Evolutionary conservation across 345 rosid genomes (phyloP), one percentile per base, ranked within the genome.

Genomic region (Trapa bicornis): DNA sequence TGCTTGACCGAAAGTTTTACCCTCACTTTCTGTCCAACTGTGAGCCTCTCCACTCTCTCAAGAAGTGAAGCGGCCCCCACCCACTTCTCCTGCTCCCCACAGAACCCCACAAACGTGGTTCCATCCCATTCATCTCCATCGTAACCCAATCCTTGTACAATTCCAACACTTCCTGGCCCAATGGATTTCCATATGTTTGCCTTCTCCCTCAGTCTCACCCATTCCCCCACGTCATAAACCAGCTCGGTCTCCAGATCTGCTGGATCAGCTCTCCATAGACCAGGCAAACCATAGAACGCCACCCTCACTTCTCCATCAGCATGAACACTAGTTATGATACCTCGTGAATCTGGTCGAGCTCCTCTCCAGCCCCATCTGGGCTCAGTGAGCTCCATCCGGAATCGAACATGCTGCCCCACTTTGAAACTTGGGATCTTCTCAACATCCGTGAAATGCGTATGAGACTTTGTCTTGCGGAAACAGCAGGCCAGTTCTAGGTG

Each of bases 361-460:
- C 93, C 97, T 78, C 97, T 83, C 99, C 99, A 94, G 12, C 99
- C 97, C 99, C 97, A 91, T 75, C 97, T 85, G 63, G 99, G 99
- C 71, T 91, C 97, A 60, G 66, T 72, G 63, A 94, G 73, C 63
- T 95, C 96, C 72, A 78, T 71, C 37, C 93, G 95, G 75, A 94
- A 91, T 65, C 75, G 83, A 72, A 91, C 95, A 79, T 85, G 89
- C 81, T 89, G 96, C 69, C 99, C 93, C 2, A 89, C 85, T 83
- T 82, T 94, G 67, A 77, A 80, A 77, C 89, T 67, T 22, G 86
- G 83, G 69, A 94, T 83, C 85, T 91, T 86, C 79, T 89, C 97
- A 67, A 91, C 80, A 76, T 94, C 99, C 41, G 91, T 80, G 79
- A 75, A 87, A 75, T 91, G 97, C 41, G 92, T 80, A 61, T 66